phyloP scores from a whole-genome alignment of 768 basidiomycete species.

The Gloeostereum incarnatum region DNA sequence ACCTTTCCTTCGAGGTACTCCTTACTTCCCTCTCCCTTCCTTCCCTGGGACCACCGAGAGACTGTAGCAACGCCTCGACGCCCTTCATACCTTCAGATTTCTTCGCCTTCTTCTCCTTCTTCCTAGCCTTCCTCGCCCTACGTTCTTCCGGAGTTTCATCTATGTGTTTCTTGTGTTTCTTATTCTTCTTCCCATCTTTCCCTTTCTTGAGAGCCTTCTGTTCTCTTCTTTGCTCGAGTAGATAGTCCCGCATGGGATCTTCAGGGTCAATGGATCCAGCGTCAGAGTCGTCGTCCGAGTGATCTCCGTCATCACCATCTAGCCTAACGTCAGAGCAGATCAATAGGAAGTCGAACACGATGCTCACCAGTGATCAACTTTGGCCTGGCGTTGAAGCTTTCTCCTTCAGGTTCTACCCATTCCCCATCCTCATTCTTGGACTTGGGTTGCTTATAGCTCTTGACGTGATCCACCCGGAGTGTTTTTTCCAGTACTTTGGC shows the following conservation, averaged over 20 bases:
- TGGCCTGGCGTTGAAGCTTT: slow-evolving; percentile 83
- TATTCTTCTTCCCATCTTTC: slow-evolving; percentile 56
- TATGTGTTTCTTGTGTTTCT: slow-evolving; percentile 59
- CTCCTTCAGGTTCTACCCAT: slow-evolving; percentile 75
- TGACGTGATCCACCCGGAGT: slow-evolving; percentile 87
- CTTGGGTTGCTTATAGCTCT: slow-evolving; percentile 85
- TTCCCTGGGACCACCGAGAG: slow-evolving; percentile 32
- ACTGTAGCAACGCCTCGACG: slow-evolving; percentile 57
- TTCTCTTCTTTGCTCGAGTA: slow-evolving; percentile 67
- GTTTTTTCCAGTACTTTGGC: slow-evolving; percentile 80
- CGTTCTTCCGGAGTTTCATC: slow-evolving; percentile 78
- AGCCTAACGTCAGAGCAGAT: slow-evolving; percentile 3
- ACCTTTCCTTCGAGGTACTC: too few species aligned
- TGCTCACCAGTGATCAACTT: slow-evolving; percentile 52
- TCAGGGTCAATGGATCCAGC: slow-evolving; percentile 81
- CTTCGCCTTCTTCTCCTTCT: slow-evolving; percentile 55
- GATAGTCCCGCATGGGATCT: slow-evolving; percentile 95
- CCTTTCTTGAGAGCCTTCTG: slow-evolving; percentile 47
- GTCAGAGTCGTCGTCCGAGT: too few species aligned
- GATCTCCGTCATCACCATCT: slow-evolving; percentile 55
- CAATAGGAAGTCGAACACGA: slow-evolving; percentile 3
- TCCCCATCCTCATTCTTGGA: slow-evolving; percentile 75
- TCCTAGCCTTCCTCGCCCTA: slow-evolving; percentile 63
- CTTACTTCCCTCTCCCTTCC: slow-evolving; percentile 12
- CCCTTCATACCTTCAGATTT: slow-evolving; percentile 58